Evolutionary conservation across 2,329 filamentous ascomycete species (phyloP), one percentile per base, ranked within the genome.

Genomic region (Pestalotiopsis sp.): DNA sequence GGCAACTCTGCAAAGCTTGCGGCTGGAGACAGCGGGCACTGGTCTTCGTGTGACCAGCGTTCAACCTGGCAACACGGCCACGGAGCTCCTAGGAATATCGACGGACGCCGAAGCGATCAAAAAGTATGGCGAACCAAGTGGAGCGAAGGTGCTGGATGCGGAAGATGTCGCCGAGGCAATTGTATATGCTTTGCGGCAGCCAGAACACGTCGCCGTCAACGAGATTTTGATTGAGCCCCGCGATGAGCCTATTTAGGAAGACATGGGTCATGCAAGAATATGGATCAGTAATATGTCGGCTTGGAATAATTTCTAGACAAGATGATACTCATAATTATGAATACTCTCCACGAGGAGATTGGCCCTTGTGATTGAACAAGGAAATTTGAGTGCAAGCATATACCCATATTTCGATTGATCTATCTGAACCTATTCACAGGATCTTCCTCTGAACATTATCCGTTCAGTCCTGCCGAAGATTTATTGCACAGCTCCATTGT

Each of bases 201-300:
- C 92, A 0, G 84, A 87, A 67, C 90, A 95, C 80, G 92, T 95
- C 58, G 88, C 91, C 56, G 90, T 95, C 1, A 95, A 95, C 72
- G 93, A 95, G 82, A 86, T 95, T 4, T 78, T 95, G 78, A 92
- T 95, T 77, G 92, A 94, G 83, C 92, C 92, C 14, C 83, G 92
- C 60, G 92, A 93, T 73, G 92, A 93, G 81, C 92, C 92, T 12
- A 92, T 93, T 70, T 93, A 73, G 76, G 27, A 12, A 62, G 27
- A 12, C 45, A 9, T 52, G 20, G 41, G 5, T 14, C n/a, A 52
- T n/a, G 17, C 45, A 2, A 36, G 31, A 36, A 36, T 36, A 36
- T 36, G 31, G 31, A 36, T 36, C 31, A 36, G 31, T 36, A 36
- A 9, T 36, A 36, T 36, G 31, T 36, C 31, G 31, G 31, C 31